Conservation (phyloP, 805 yeast species). For the Candida coquimbonensis region DNA sequence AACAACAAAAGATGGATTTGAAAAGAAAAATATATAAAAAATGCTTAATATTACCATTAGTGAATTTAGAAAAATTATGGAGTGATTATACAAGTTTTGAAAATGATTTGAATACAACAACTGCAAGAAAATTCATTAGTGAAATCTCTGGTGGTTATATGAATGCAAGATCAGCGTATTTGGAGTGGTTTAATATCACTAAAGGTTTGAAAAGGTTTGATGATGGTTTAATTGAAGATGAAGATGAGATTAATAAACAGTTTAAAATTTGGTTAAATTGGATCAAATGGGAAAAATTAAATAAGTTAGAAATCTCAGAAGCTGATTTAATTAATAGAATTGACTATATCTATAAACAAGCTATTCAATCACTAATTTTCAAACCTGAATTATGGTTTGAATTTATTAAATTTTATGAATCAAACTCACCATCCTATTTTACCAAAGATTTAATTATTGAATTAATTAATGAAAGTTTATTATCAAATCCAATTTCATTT, state of each 20-base stretch:
- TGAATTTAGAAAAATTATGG: slow-evolving; percentile 75
- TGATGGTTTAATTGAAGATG: slow-evolving; percentile 20
- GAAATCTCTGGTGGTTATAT: slow-evolving; percentile 80
- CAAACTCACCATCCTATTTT: slow-evolving; percentile 9
- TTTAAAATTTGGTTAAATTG: slow-evolving; percentile 59
- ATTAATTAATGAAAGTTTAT: slow-evolving; percentile 46
- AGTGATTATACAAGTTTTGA: slow-evolving; percentile 76
- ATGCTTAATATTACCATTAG: slow-evolving; percentile 69
- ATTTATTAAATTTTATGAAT: slow-evolving; percentile 33
- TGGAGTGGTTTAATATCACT: slow-evolving; percentile 60
- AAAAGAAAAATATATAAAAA: slow-evolving; percentile 67
- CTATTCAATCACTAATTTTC: slow-evolving; percentile 53
- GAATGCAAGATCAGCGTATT: slow-evolving; percentile 74
- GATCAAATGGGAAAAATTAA: slow-evolving; percentile 73
- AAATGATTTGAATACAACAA: slow-evolving; percentile 60
- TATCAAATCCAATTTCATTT: slow-evolving; percentile 64
- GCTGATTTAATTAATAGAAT: slow-evolving; percentile 49
- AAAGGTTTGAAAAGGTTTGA: slow-evolving; percentile 38
- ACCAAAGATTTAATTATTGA: slow-evolving; percentile 26
- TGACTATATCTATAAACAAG: slow-evolving; percentile 64
- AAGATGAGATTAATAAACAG: slow-evolving; percentile 27
- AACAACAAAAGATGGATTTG: slow-evolving; percentile 70
- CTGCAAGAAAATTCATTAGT: slow-evolving; percentile 78
- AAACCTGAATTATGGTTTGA: slow-evolving; percentile 76
- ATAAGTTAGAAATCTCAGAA: slow-evolving; percentile 55